Evolutionary conservation across 441 rosid species (phyloP).

Genomic region (Kokia cookei): DNA sequence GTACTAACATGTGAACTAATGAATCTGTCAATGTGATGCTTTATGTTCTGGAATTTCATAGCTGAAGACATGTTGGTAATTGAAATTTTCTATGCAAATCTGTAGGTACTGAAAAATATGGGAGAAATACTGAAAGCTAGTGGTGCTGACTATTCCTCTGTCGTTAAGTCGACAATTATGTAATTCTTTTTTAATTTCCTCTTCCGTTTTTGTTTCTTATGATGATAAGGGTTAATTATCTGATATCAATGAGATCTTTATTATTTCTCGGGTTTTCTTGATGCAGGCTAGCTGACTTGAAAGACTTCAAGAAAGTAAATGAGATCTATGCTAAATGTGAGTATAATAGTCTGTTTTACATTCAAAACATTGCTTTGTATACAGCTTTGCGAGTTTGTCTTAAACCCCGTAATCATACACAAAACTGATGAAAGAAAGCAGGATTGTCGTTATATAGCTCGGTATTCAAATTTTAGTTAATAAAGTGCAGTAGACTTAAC

Average conservation of each 20-base stretch:
- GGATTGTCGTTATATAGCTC: neutral
- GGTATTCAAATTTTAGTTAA: neutral
- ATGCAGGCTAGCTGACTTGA: conserved; percentile 88
- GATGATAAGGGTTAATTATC: neutral
- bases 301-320: conserved; percentile 91
- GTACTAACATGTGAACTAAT: neutral
- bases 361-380: neutral
- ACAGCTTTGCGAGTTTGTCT: neutral
- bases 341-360: conserved; percentile 18
- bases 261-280: neutral
- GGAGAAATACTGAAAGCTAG: conserved; percentile 91
- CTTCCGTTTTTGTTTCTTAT: neutral
- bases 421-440: neutral
- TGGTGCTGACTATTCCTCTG: conserved; percentile 73
- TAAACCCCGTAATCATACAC: neutral
- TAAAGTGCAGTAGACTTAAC: neutral
- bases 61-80: neutral
- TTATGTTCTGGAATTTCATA: neutral
- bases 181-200: neutral
- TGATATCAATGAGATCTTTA: neutral
- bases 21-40: neutral
- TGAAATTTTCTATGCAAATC: neutral
- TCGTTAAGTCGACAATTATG: conserved; percentile 78
- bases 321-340: conserved; percentile 91
- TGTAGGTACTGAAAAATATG: conserved; percentile 78